Percentiles rank a stretch among this genome's conserved stretches.
phyloP scores from a whole-genome alignment of 305 asterid genomes.

The Euphrasia arctica region DNA sequence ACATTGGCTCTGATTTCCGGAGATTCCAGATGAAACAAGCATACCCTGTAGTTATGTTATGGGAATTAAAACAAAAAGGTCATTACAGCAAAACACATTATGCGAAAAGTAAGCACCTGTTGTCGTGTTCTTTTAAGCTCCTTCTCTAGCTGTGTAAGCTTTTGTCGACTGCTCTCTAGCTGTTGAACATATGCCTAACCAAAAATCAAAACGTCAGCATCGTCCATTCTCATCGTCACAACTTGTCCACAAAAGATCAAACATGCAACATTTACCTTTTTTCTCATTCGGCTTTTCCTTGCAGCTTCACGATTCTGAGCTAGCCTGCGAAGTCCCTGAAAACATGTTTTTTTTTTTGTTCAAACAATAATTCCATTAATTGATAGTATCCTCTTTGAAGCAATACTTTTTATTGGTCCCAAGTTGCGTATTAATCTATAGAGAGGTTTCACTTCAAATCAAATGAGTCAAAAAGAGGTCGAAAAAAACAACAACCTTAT shows the following conservation, averaged over 20 bases:
- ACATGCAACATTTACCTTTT: constrained; percentile 50
- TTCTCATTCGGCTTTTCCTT: constrained; percentile 80
- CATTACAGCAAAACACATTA: neutral
- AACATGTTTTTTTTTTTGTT: too few relatives aligned
- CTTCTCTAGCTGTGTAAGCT: constrained; percentile 74
- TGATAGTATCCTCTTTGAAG: too few relatives aligned
- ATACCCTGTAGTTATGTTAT: constrained; percentile 39
- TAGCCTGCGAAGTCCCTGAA: constrained; percentile 73
- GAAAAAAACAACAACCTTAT: constrained; percentile 55
- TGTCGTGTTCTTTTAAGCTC: constrained; percentile 72
- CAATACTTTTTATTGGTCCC: too few relatives aligned
- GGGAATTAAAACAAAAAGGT: too few relatives aligned
- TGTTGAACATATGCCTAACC: constrained; percentile 86
- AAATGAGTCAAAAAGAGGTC: neutral
- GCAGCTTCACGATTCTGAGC: constrained; percentile 99
- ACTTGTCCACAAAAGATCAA: neutral
- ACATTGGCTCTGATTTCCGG: constrained; percentile 52
- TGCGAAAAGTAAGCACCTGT: constrained; percentile 42
- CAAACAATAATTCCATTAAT: too few relatives aligned
- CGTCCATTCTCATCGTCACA: neutral
- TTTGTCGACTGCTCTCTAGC: constrained; percentile 73
- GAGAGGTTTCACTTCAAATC: too few relatives aligned
- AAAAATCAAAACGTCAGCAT: constrained; percentile 18
- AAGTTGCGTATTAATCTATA: too few relatives aligned
- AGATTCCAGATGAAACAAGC: constrained; percentile 38